These are phyloP conservation scores for Gnetum montanum DNA, from an alignment of 75 land plant genomes.

Conservation along the genomic window DNA sequence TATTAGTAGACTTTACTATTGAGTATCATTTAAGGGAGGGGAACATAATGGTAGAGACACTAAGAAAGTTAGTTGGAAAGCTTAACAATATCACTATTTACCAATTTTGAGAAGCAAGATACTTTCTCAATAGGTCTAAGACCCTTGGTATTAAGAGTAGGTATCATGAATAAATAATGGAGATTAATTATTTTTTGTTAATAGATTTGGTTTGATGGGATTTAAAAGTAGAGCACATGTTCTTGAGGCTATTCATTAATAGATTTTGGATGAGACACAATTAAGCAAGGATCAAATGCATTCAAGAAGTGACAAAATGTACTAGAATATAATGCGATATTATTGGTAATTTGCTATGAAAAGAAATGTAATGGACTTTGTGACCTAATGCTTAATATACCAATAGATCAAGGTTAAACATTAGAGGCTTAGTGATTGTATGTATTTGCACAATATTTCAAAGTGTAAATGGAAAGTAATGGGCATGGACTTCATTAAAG, in stretches of 20 bases:
- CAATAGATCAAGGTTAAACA: background rate
- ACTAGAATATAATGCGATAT: background rate
- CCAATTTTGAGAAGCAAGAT: too few relatives aligned
- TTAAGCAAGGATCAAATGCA: background rate
- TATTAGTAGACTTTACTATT: background rate
- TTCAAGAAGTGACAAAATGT: background rate
- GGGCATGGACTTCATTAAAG: too few relatives aligned
- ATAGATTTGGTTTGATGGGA: background rate
- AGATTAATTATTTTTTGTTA: background rate
- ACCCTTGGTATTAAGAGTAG: background rate
- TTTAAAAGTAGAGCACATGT: background rate
- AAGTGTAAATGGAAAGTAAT: background rate
- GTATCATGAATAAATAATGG: background rate
- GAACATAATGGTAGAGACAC: background rate
- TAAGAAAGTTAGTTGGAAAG: background rate
- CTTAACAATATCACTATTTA: background rate
- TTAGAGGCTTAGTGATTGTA: background rate
- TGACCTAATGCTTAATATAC: background rate
- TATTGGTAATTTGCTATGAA: background rate
- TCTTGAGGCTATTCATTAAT: background rate
- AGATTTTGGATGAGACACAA: background rate
- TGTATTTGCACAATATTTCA: background rate
- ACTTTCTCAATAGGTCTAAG: too few relatives aligned
- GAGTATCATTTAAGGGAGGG: background rate
- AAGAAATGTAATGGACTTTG: background rate